Evolutionary conservation across 2,329 filamentous ascomycete species (phyloP), one percentile per base, ranked within the genome.

Genomic region (Fusarium sp.): DNA sequence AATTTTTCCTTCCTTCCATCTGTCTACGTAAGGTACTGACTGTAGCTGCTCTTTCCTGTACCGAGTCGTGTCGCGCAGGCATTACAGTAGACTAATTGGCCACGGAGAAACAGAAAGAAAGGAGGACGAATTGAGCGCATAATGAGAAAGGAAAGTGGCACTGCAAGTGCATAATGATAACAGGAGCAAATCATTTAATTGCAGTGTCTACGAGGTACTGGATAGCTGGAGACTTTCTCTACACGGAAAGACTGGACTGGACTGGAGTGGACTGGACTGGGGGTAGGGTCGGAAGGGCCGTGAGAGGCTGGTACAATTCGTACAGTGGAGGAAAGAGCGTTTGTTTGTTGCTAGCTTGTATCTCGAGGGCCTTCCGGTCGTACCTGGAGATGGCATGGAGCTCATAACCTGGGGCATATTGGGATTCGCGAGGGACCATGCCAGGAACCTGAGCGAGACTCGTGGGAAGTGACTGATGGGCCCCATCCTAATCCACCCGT

Each of bases 291-390:
- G 73, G 70, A 55, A 67, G 65, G 66, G 60, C 72, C 74, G 74
- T 75, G 67, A 63, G 62, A 60, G 56, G 54, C 60, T 48, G 58
- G 49, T 25, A 58, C 74, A 75, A 76, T 76, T 76, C 74, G 67
- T 74, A 76, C 73, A 49, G 73, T 75, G 58, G 27, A 40, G 41
- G 15, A 24, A 65, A 47, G 61, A 41, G 52, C 38, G 27, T 24
- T 51, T 34, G 57, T 58, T 69, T 69, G 74, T 65, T 72, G 65
- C 69, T 61, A 60, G 54, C 45, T 53, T 55, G 74, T 75, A 74
- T 70, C 73, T 69, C 56, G 51, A 62, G 59, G 64, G 40, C 53
- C 57, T 69, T 67, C 72, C 69, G 73, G 73, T 62, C 58, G 71
- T 74, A 75, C 71, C 73, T 73, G 71, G 61, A 64, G 65, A 67